phyloP scores from a whole-genome alignment of 306 rosid species.

The Quercus ilex region DNA sequence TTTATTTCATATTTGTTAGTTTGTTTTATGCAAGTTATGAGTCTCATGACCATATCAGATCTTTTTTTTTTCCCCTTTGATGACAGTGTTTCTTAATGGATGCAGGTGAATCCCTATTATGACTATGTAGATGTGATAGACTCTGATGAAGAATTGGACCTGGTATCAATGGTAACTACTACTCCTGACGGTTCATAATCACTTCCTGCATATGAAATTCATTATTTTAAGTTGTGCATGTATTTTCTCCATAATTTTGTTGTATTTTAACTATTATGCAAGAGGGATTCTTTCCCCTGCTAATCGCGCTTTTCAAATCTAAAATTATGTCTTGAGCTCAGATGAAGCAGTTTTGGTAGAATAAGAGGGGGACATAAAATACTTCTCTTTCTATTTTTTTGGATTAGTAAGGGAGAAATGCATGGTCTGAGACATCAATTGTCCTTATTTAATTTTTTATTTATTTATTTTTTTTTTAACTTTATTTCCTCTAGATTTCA shows the following conservation, averaged over 20 bases:
- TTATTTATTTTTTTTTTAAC: too few species aligned
- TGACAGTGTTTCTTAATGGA: neutral
- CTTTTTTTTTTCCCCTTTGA: too few species aligned
- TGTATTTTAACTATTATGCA: neutral
- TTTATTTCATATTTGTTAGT: neutral
- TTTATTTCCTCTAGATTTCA: too few species aligned
- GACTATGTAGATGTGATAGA: conserved; percentile 70
- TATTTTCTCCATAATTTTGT: neutral
- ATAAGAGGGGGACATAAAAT: too few species aligned
- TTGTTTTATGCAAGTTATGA: too few species aligned
- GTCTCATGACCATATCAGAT: too few species aligned
- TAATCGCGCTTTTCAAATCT: neutral
- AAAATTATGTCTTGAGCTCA: neutral
- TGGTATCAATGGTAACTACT: conserved; percentile 73
- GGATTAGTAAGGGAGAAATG: neutral
- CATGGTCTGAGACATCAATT: neutral
- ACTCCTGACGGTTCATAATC: conserved; percentile 17
- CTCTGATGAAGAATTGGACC: conserved; percentile 82
- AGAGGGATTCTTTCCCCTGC: neutral
- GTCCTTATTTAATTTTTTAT: too few species aligned
- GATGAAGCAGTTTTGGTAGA: neutral
- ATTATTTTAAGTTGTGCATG: neutral
- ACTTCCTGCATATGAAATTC: neutral
- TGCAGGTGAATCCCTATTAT: conserved; percentile 67
- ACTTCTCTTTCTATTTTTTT: too few species aligned